Base-by-base conservation (phyloP, 148 eudicot genomes). In the Amaranthus hypochondriacus region DNA sequence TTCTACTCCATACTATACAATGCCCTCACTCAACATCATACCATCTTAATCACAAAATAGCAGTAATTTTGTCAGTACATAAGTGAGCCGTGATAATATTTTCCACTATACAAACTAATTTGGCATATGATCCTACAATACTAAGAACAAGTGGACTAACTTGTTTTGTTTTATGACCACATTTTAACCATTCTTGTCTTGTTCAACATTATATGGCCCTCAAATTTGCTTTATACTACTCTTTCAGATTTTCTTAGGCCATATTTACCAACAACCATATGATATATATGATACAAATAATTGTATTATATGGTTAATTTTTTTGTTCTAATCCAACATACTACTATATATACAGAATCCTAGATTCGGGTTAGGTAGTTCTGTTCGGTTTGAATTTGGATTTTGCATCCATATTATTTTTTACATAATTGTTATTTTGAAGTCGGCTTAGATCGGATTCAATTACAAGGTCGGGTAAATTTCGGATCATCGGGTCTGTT, bases 181-280 rank as follows among this genome's bases (percentile, higher is more conserved):
- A 73, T 64, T 64, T 64, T 69, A 28, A 52, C 46, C 68, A 64
- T 46, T 46, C n/a, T 48, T 13, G 54, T 73, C 53, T 46, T 73
- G 61, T 52, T 73, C n/a, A 42, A 49, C 18, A 56, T 42, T 52
- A 64, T 6, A n/a, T 49, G 76, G 62, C 69, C 70, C 76, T 73
- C 5, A 53, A 44, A 9, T 54, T 73, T 71, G 43, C 56, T 48
- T 5, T 69, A 15, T 58, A 28, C 2, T 62, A 42, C 49, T 15
- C 15, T 14, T 56, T 48, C 0, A 46, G 13, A 2, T 53, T 15
- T 70, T 9, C 48, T 73, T 54, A 53, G 39, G 39, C 39, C 39
- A 28, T 28, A 28, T 28, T 28, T 28, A 28, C 39, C 68, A 53
- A 63, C 69, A 28, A 73, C 53, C 63, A 5, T 49, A 44, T 11